Percentiles rank a stretch among this genome's conserved stretches.
Conservation (phyloP, 805 yeast species). For the Candida silvatica region DNA sequence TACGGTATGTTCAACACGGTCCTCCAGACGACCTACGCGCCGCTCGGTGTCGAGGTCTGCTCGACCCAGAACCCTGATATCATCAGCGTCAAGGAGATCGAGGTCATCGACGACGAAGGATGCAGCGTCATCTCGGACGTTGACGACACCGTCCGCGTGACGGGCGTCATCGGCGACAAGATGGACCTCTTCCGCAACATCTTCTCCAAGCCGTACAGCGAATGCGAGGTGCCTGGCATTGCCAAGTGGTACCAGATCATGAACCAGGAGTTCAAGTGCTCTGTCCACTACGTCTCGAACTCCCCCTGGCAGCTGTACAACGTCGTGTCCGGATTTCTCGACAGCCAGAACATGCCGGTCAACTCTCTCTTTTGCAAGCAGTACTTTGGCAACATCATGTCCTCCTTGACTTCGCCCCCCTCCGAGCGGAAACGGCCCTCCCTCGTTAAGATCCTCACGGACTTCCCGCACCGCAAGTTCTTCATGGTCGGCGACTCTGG, state of each 20-base stretch:
- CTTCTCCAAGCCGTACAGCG: constrained; percentile 53
- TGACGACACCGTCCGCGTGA: constrained; percentile 86
- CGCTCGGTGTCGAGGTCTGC: constrained; percentile 47
- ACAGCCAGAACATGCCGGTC: constrained; percentile 48
- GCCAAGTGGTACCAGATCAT: constrained; percentile 62
- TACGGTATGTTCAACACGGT: constrained; percentile 58
- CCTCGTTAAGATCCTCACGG: constrained; percentile 52
- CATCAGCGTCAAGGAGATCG: constrained; percentile 35
- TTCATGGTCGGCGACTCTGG: constrained; percentile 93
- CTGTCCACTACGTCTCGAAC: constrained; percentile 88
- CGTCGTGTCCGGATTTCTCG: constrained; percentile 48
- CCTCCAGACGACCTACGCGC: constrained; percentile 48
- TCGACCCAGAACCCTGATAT: constrained; percentile 39
- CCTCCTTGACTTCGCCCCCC: constrained; percentile 81
- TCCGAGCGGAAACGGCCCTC: constrained; percentile 69
- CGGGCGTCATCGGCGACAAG: constrained; percentile 88
- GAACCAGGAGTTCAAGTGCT: constrained; percentile 30
- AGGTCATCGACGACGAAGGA: constrained; percentile 36
- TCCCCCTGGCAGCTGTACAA: constrained; percentile 87
- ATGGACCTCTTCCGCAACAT: constrained; percentile 74
- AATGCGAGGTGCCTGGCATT: constrained; percentile 71
- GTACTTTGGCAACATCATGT: constrained; percentile 73
- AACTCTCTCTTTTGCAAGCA: constrained; percentile 87
- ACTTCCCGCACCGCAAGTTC: constrained; percentile 72
- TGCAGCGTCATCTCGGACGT: constrained; percentile 80